phyloP scores from a whole-genome alignment of 257 asterid genomes.

The Penstemon eatonii region DNA sequence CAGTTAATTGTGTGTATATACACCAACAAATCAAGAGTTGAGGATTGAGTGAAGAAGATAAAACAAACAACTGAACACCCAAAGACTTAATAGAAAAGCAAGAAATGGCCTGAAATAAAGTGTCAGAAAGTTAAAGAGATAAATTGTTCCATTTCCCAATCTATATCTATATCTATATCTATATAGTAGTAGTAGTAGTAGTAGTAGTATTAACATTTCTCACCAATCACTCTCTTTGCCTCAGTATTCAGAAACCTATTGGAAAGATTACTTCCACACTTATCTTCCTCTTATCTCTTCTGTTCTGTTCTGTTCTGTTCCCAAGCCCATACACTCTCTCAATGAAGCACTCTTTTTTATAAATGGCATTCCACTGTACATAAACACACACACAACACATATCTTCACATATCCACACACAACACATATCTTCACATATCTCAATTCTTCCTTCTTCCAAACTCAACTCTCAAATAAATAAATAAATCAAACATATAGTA shows the following conservation, averaged over 20 bases:
- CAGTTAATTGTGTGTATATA: too few species aligned
- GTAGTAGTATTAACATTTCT: background rate
- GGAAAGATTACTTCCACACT: constrained; percentile 29
- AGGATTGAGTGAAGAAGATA: constrained; percentile 12
- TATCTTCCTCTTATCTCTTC: constrained; percentile 38
- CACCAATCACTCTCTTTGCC: constrained; percentile 44
- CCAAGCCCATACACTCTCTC: constrained; percentile 55
- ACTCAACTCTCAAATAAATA: background rate
- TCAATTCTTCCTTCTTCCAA: background rate
- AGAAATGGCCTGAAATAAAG: constrained; percentile 25
- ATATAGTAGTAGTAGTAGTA: too few species aligned
- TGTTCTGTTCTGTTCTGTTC: constrained; percentile 35
- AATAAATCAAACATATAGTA: background rate
- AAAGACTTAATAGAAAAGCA: background rate
- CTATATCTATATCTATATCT: constrained; percentile 25
- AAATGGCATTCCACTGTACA: constrained; percentile 1
- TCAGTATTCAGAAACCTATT: constrained; percentile 39
- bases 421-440: background rate
- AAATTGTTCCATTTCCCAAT: constrained; percentile 41
- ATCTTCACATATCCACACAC: background rate
- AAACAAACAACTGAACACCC: constrained; percentile 11
- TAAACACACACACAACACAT: background rate
- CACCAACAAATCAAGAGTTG: background rate
- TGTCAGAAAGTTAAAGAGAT: too few species aligned
- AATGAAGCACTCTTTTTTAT: constrained; percentile 40